Base-by-base conservation (phyloP, 345 rosid genomes). In the Eucalyptus pumila region DNA sequence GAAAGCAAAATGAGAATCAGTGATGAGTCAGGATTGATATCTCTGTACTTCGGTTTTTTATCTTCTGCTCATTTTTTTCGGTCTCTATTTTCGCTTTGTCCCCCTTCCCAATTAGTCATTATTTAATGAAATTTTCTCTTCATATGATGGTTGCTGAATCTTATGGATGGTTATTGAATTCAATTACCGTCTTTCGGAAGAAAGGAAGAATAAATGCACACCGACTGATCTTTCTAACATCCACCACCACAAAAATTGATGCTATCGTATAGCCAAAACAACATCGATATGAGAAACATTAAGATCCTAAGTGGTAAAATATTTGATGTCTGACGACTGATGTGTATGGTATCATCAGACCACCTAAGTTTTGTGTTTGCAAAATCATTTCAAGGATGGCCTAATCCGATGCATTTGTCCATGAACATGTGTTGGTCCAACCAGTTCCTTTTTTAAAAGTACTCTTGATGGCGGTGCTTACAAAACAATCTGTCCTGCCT, bases 181-280 rank as follows among this genome's bases (percentile, higher is more conserved):
- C 14, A 42, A 40, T 76, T 76, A 40, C 85, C 14, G 44, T 34
- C 14, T 72, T 72, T 72, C 8, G 44, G 44, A 72, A 34, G 81
- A 34, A 72, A 72, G 44, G 21, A 17, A 4, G 21, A 34, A 17
- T 9, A 69, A 69, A 21, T 37, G 9, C 47, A 21, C 27, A 13
- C 47, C 14, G 15, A 76, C 83, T 10, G 27, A 19, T 76, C 83
- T 76, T 76, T 21, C 27, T 40, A 37, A 76, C 27, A 37, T 40
- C 30, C 0, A 76, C 3, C 27, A 2, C 9, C 12, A 37, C 3
- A 40, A 40, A 40, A 40, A 40, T 76, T 26, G 26, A 40, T 0
- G 3, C 47, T 21, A 1, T 76, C 3, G 5, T 21, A 21, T 76
- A 0, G 14, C 24, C 45, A 72, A 37, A 37, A 10, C 23, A 42